These are phyloP conservation scores for Linnemannia elongata DNA, from an alignment of 192 early-diverging fungal species.

Conservation along the genomic window DNA sequence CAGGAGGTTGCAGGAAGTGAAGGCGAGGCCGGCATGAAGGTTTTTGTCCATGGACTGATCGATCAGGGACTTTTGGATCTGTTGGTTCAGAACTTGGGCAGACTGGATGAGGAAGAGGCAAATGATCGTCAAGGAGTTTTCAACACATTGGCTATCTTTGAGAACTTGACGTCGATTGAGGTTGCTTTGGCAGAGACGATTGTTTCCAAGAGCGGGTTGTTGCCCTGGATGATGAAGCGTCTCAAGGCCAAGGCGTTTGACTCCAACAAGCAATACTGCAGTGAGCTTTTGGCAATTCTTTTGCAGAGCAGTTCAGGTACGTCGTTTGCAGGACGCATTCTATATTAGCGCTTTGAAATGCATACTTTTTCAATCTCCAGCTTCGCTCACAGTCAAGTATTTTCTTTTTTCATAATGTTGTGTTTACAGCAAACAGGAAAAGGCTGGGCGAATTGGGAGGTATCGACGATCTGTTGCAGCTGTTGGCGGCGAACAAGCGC, in stretches of 20 bases:
- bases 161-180: conserved; percentile 88
- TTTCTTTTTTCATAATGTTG: neutral
- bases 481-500: conserved; percentile 69
- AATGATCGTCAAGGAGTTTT: conserved; percentile 91
- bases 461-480: conserved; percentile 78
- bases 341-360: neutral
- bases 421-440: conserved; percentile 59
- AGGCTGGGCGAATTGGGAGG: conserved; percentile 66
- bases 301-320: conserved; percentile 75
- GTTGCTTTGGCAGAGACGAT: conserved; percentile 73
- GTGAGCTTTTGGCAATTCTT: conserved; percentile 89
- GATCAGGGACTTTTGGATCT: conserved; percentile 79
- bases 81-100: conserved; percentile 82
- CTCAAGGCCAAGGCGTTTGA: conserved; percentile 76
- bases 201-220: conserved; percentile 72
- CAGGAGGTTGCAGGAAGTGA: conserved; percentile 68
- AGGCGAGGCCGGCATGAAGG: conserved; percentile 67
- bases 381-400: neutral
- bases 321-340: conserved; percentile 28
- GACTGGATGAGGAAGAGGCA: conserved; percentile 81
- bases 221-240: conserved; percentile 83
- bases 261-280: conserved; percentile 89
- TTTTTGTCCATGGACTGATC: conserved; percentile 78
- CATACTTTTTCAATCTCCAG: too few species aligned
- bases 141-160: conserved; percentile 86